Base-by-base conservation (phyloP, 179 eudicot genomes). In the Sideroxylon spinosum region DNA sequence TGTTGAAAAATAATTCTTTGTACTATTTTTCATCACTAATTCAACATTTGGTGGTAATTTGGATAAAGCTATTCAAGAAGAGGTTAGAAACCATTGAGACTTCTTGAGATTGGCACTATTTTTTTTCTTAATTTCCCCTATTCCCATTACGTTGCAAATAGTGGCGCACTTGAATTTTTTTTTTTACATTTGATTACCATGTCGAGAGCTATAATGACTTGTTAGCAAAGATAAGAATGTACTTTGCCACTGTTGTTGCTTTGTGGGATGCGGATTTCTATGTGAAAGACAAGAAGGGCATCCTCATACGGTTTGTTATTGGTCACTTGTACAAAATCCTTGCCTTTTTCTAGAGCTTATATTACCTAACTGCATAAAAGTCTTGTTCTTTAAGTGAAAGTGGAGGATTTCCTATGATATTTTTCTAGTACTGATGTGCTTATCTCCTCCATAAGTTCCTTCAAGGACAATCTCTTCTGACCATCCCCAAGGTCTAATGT, bases 221-320 rank as follows among this genome's bases (percentile, higher is more conserved):
- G 69, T 82, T 87, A 23, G 87, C 89, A 64, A 86, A 86, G 50
- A 86, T 87, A 13, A 85, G 81, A 56, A 86, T 76, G 19, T 86
- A 82, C 75, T 86, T 86, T 59, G 64, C 84, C 25, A 85, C 89
- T 44, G 87, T 87, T 68, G 82, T 84, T 63, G 81, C 86, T 26
- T 80, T 56, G 70, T 86, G 89, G 89, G 87, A 85, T 81, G 87
- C 87, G 48, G 86, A 86, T 71, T 86, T 86, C 76, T 86, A 86
- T 75, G 78, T 86, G 75, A 86, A 86, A 75, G 69, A n/a, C n/a
- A n/a, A 73, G 77, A 73, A 73, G 71, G 81, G 77, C 29, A 79
- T 79, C 14, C 20, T 79, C 71, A 49, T 79, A 70, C 63, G 81
- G 23, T 79, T 79, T 23, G 64, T 79, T 19, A 73, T 79, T 63